Evolutionary conservation across 208 protist species (phyloP).

Genomic region (Crithidia acanthocephali): DNA sequence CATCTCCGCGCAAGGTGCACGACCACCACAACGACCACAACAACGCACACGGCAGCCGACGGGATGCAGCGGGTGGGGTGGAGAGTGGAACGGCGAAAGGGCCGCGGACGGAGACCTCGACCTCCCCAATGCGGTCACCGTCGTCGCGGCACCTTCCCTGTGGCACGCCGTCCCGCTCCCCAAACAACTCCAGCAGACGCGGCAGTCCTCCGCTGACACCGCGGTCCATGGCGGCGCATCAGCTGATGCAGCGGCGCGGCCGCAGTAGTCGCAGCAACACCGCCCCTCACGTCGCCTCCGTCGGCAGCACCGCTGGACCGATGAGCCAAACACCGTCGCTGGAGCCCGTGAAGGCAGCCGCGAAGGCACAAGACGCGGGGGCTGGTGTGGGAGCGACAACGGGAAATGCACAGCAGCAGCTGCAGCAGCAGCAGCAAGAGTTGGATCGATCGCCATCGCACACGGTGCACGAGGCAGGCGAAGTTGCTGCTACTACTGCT

Average conservation of each 20-base stretch:
- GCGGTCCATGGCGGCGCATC: slow-evolving; percentile 34
- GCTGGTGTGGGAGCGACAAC: neutral
- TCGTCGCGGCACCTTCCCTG: neutral
- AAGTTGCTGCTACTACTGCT: neutral
- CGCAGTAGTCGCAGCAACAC: slow-evolving; percentile 35
- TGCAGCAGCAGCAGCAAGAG: neutral
- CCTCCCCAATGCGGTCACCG: neutral
- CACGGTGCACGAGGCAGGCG: slow-evolving; percentile 15
- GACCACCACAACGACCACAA: neutral
- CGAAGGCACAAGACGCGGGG: neutral
- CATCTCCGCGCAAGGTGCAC: neutral
- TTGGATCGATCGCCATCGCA: slow-evolving; percentile 9
- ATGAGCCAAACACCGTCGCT: neutral
- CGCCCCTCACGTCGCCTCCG: slow-evolving; percentile 29
- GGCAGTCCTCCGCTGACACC: slow-evolving; percentile 33
- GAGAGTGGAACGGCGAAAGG: neutral
- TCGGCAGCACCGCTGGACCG: neutral
- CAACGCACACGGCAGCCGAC: neutral
- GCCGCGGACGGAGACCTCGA: neutral
- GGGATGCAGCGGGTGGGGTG: too few relatives aligned
- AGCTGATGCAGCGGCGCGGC: slow-evolving; percentile 32
- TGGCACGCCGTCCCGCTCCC: slow-evolving; percentile 7
- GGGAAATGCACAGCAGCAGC: neutral
- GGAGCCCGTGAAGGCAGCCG: neutral
- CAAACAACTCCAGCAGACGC: slow-evolving; percentile 23